phyloP scores from a whole-genome alignment of 75 land plant species.

The Pinus albicaulis region DNA sequence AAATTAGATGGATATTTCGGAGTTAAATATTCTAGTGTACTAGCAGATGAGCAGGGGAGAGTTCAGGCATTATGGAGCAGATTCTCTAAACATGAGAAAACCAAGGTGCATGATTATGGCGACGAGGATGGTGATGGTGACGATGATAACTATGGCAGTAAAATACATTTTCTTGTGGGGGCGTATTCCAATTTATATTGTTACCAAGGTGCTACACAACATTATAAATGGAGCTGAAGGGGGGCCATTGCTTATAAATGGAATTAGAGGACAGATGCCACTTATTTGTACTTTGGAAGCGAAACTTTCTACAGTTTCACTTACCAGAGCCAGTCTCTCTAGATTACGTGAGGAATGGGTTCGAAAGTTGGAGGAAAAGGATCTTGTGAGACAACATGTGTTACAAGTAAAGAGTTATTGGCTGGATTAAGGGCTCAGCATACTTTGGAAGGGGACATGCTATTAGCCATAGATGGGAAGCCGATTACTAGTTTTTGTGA shows the following conservation, averaged over 20 bases:
- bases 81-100: conserved; percentile 18
- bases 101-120: no score
- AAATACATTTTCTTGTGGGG: conserved; percentile 52
- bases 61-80: conserved; percentile 11
- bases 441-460: no score
- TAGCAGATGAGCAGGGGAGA: no score
- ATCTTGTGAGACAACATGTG: conserved; percentile 73
- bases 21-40: no score
- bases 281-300: conserved; percentile 73
- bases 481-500: no score
- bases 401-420: conserved; percentile 74
- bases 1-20: no score
- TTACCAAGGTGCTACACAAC: conserved; percentile 71
- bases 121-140: no score
- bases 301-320: conserved; percentile 83
- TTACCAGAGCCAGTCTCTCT: conserved; percentile 85
- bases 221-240: conserved; percentile 65
- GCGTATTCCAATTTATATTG: conserved; percentile 78
- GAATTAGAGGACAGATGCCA: conserved; percentile 69
- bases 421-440: no score
- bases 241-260: conserved; percentile 70
- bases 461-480: no score
- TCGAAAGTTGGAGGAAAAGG: conserved; percentile 78
- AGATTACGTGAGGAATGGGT: conserved; percentile 84
- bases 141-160: no score